Evolutionary conservation across 352 stramenopile species (phyloP), one percentile per base, ranked within the genome.

Genomic region (Globisporangium paroecandrum): DNA sequence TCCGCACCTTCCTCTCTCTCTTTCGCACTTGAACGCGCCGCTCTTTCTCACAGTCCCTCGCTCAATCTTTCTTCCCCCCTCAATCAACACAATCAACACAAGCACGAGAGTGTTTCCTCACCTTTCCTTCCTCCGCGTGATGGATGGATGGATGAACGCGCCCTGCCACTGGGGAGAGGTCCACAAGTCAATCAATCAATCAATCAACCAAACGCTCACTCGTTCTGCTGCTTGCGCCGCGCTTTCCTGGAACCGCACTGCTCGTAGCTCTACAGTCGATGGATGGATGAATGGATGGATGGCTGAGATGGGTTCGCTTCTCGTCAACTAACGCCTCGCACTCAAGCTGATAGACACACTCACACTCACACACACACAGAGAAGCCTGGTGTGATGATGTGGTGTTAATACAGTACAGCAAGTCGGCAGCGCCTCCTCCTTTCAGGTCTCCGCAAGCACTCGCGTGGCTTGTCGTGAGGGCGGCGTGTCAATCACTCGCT

Each of bases 261-360:
- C 13, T 49, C 5, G 41, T 24, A 7, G 43, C 18, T 51, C 43
- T 8, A 22, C 15, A 49, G 36, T 13, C 18, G 4, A 49, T 61
- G 46, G 20, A 54, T 55, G 22, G 47, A 25, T 59, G 58, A 24
- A 64, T 64, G 58, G 58, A 49, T 49, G 34, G 29, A 22, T 25
- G 32, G 22, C 25, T 46, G 27, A 3, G 58, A 64, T 64, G 58
- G 58, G 58, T 64, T 64, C 38, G 58, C 34, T 63, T 62, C 38
- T 63, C n/a, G 58, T 53, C 38, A 38, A 38, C 32, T 4, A 61
- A 61, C 55, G 20, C 29, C 29, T 29, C 32, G 18, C 20, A 34
- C 15, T 12, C n/a, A 29, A 38, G 24, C 10, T 15, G 25, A 58
- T 36, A 8, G 27, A 13, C 18, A 51, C 18, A 51, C 43, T 22